Percentiles rank a stretch among this genome's conserved stretches.
phyloP scores from a whole-genome alignment of 2,329 filamentous ascomycete genomes.

The Talaromyces sp. region DNA sequence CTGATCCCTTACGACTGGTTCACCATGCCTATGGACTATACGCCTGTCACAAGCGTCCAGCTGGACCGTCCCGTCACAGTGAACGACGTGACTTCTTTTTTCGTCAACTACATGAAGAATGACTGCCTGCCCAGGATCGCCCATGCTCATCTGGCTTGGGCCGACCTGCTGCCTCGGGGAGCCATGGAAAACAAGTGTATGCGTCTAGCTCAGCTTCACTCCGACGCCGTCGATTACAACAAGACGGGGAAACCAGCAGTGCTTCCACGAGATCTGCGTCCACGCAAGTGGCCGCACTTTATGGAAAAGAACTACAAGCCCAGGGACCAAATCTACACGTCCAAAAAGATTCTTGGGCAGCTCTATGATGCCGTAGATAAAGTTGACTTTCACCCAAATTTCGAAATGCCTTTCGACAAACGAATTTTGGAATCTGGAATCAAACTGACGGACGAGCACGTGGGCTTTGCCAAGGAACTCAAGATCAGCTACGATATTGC shows the following conservation, averaged over 20 bases:
- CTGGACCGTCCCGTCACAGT: conserved; percentile 61
- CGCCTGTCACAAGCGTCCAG: conserved; percentile 50
- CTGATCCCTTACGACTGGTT: conserved; percentile 69
- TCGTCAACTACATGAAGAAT: conserved; percentile 89
- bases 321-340: conserved; percentile 54
- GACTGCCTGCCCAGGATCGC: conserved; percentile 77
- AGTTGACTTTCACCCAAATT: conserved; percentile 68
- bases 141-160: conserved; percentile 69
- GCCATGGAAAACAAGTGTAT: conserved; percentile 67
- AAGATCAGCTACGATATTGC: conserved; percentile 74
- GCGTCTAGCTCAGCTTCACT: conserved; percentile 73
- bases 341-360: conserved; percentile 66
- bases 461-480: conserved; percentile 58
- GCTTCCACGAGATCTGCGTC: conserved; percentile 58
- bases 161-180: conserved; percentile 59
- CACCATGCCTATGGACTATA: conserved; percentile 71
- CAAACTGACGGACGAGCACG: conserved; percentile 47
- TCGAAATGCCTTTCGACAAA: conserved; percentile 66
- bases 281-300: conserved; percentile 72
- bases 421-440: conserved; percentile 63
- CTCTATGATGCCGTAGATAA: conserved; percentile 73
- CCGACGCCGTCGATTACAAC: conserved; percentile 86
- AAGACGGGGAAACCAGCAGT: conserved; percentile 78
- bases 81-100: conserved; percentile 74
- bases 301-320: conserved; percentile 63